Percentiles rank a stretch among this genome's conserved stretches.
These are phyloP conservation scores for Boletus sp. DNA, from an alignment of 1,284 basidiomycete species.

Conservation along the genomic window DNA sequence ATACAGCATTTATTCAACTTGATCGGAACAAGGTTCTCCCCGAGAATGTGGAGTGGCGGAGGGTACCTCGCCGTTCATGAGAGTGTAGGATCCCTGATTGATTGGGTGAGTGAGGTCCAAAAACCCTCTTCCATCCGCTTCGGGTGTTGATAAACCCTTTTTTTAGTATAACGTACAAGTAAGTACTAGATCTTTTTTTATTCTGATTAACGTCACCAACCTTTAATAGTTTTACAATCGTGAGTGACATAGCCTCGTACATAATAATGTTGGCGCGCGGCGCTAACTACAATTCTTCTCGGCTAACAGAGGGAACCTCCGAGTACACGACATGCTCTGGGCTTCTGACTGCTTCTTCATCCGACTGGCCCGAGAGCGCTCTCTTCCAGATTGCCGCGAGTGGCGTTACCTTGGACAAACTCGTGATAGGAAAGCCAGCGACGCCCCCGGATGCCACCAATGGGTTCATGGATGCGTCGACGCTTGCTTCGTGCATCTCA, in stretches of 20 bases:
- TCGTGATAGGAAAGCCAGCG: constrained; percentile 68
- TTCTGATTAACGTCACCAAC: not conserved
- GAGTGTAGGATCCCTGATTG: constrained; percentile 59
- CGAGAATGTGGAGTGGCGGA: constrained; percentile 42
- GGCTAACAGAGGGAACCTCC: constrained; percentile 43
- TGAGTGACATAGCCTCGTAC: constrained; percentile 35
- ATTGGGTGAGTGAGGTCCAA: constrained; percentile 45
- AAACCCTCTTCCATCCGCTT: not conserved
- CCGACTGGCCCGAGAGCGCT: constrained; percentile 45
- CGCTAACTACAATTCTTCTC: not conserved
- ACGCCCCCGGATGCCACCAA: constrained; percentile 54
- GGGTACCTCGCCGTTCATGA: constrained; percentile 57
- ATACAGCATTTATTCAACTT: not conserved
- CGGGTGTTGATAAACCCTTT: not conserved
- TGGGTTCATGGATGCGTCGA: constrained; percentile 57
- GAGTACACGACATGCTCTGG: constrained; percentile 51
- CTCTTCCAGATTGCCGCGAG: constrained; percentile 67
- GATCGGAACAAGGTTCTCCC: constrained; percentile 30
- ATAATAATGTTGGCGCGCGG: not conserved
- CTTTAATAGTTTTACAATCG: constrained; percentile 66
- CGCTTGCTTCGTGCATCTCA: constrained; percentile 57
- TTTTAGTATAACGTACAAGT: constrained; percentile 52
- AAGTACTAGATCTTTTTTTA: not conserved
- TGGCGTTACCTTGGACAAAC: constrained; percentile 55
- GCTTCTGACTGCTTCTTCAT: constrained; percentile 47